Evolutionary conservation across 2,329 filamentous ascomycete species (phyloP).

Genomic region (Monosporascus cannonballus): DNA sequence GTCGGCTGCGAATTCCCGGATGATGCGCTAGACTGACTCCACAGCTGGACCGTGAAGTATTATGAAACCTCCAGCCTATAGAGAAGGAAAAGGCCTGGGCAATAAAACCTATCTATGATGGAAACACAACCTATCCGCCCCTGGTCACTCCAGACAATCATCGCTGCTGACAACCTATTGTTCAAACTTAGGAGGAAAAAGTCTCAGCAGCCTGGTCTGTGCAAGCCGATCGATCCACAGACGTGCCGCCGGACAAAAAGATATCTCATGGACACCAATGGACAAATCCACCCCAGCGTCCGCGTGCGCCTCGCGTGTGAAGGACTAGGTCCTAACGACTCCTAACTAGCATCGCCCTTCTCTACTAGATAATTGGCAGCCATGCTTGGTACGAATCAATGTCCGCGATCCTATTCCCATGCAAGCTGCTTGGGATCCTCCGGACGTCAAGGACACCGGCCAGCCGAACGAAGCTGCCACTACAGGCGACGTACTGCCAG

Average conservation of each 20-base stretch:
- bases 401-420: constrained; percentile 30
- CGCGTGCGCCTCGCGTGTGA: constrained; percentile 45
- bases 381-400: constrained; percentile 27
- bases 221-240: constrained; percentile 37
- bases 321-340: constrained; percentile 45
- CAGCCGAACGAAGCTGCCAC: constrained; percentile 11
- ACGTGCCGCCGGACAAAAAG: constrained; percentile 28
- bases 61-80: constrained; percentile 28
- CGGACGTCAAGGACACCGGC: constrained; percentile 6
- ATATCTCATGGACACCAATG: constrained; percentile 47
- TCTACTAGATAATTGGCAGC: constrained; percentile 36
- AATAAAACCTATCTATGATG: constrained; percentile 38
- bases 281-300: constrained; percentile 49
- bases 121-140: constrained; percentile 41
- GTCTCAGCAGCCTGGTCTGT: constrained; percentile 41
- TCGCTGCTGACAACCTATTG: constrained; percentile 30
- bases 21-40: constrained; percentile 16
- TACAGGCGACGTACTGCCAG: background rate
- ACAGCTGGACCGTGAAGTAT: constrained; percentile 33
- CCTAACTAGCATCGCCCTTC: constrained; percentile 37
- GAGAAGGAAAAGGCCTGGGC: constrained; percentile 32
- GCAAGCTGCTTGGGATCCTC: constrained; percentile 13
- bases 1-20: constrained; percentile 42
- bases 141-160: constrained; percentile 42
- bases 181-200: constrained; percentile 39